These are phyloP conservation scores for Coemansia sp. DNA, from an alignment of 192 early-diverging fungal species.

Conservation along the genomic window DNA sequence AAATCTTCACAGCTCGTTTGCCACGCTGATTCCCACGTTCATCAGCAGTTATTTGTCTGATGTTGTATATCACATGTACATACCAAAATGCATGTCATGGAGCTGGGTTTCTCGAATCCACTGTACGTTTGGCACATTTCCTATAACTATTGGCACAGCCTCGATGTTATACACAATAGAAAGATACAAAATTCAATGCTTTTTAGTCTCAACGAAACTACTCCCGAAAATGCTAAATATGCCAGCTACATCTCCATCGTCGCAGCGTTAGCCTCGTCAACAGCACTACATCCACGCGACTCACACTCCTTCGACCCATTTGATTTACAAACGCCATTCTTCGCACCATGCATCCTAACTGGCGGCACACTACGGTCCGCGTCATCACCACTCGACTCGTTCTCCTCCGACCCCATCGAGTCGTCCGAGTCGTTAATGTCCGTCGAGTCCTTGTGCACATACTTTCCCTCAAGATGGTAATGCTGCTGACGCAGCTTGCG, in stretches of 20 bases:
- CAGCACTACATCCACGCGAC: background rate
- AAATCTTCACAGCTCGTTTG: background rate
- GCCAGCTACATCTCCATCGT: constrained; percentile 22
- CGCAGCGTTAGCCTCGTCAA: constrained; percentile 27
- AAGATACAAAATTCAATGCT: background rate
- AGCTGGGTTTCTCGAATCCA: too few relatives aligned
- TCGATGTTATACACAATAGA: background rate
- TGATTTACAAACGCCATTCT: background rate
- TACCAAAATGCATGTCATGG: too few relatives aligned
- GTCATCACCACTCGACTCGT: constrained; percentile 16
- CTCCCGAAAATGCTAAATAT: background rate
- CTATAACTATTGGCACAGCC: too few relatives aligned
- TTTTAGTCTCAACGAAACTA: constrained; percentile 5
- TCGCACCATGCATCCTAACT: background rate
- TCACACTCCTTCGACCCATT: background rate
- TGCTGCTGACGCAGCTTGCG: constrained; percentile 74
- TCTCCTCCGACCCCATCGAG: constrained; percentile 47
- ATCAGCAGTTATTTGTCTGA: too few relatives aligned
- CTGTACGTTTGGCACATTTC: too few relatives aligned
- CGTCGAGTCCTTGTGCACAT: constrained; percentile 39
- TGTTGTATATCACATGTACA: too few relatives aligned
- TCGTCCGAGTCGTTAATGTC: constrained; percentile 60
- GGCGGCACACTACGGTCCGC: constrained; percentile 4
- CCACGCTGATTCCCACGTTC: too few relatives aligned
- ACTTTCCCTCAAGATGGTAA: constrained; percentile 66